Conservation (phyloP, 257 asterid species). For the Solanum medicagineum region DNA sequence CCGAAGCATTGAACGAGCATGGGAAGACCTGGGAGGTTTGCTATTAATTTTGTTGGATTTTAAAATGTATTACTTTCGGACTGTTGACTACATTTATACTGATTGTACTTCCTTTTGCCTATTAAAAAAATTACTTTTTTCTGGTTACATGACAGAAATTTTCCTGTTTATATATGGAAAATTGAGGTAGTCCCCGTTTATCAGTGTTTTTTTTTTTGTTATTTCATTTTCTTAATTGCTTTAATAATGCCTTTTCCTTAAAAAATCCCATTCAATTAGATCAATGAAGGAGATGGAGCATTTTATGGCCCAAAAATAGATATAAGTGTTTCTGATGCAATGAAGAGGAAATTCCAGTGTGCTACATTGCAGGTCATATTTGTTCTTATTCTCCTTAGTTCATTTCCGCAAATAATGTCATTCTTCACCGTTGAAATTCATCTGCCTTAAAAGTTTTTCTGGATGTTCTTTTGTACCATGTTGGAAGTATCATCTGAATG, state of each 20-base stretch:
- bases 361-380: constrained; percentile 84
- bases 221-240: neutral
- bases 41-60: neutral
- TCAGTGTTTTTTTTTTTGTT: neutral
- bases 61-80: neutral
- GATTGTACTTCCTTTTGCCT: neutral
- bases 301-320: constrained; percentile 96
- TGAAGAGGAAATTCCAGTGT: constrained; percentile 93
- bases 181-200: neutral
- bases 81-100: neutral
- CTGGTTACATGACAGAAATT: neutral
- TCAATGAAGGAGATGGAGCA: constrained; percentile 95
- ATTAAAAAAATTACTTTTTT: neutral
- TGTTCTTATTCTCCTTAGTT: neutral
- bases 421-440: neutral
- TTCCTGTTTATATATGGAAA: neutral
- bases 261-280: constrained; percentile 23
- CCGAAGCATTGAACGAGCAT: constrained; percentile 81
- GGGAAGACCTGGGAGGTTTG: constrained; percentile 94
- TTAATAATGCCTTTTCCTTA: constrained; percentile 9
- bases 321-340: constrained; percentile 69
- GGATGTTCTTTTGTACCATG: neutral
- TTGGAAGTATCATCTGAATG: neutral
- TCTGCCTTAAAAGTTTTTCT: constrained; percentile 8
- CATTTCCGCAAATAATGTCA: neutral